Conservation (phyloP, 805 yeast species). For the Candida sonorensis region DNA sequence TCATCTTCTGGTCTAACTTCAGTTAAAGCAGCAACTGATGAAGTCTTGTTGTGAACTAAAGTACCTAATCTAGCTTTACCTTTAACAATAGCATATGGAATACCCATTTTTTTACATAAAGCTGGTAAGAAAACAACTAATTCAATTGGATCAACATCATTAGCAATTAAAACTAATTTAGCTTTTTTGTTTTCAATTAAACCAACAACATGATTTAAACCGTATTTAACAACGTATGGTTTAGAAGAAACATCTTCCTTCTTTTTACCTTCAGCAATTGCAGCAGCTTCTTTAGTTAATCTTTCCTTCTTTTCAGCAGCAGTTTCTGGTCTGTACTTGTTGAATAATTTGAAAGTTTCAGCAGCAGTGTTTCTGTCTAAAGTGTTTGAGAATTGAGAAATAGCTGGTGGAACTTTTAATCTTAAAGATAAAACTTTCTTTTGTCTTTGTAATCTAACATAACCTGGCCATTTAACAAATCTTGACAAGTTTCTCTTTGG, state of each 20-base stretch:
- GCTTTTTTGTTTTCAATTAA: slow-evolving; percentile 96
- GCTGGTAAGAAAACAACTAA: slow-evolving; percentile 94
- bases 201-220: slow-evolving; percentile 96
- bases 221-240: slow-evolving; percentile 93
- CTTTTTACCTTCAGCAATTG: slow-evolving; percentile 94
- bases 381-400: slow-evolving; percentile 89
- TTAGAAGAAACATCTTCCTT: slow-evolving; percentile 92
- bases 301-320: slow-evolving; percentile 95
- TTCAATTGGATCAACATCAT: slow-evolving; percentile 98
- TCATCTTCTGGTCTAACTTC: slow-evolving; percentile 91
- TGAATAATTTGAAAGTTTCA: slow-evolving; percentile 89
- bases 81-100: slow-evolving; percentile 94
- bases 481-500: slow-evolving; percentile 91
- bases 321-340: slow-evolving; percentile 98
- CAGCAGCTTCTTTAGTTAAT: slow-evolving; percentile 96
- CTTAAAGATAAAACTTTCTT: slow-evolving; percentile 88
- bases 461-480: slow-evolving; percentile 97
- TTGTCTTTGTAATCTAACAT: slow-evolving; percentile 95
- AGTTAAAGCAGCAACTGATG: slow-evolving; percentile 92
- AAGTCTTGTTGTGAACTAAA: slow-evolving; percentile 91
- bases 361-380: slow-evolving; percentile 98
- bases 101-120: slow-evolving; percentile 97
- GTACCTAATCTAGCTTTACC: slow-evolving; percentile 97
- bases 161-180: slow-evolving; percentile 89
- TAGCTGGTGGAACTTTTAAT: slow-evolving; percentile 96